Conservation (phyloP, 352 stramenopile species). For the Globisporangium takayamanum region DNA sequence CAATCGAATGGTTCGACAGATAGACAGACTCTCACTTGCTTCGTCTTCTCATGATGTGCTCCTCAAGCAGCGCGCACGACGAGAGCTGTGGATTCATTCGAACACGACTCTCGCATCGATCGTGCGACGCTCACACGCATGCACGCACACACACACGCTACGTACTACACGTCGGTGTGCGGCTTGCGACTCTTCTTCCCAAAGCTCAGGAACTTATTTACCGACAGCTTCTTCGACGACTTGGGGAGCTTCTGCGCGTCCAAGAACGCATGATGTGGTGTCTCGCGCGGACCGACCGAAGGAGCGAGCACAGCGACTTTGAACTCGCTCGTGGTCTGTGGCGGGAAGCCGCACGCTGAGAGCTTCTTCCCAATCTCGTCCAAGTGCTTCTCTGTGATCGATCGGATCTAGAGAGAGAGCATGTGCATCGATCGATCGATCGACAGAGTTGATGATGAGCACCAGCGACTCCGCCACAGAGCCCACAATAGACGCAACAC, state of each 20-base stretch:
- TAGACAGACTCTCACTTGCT: no score
- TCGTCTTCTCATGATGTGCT: no score
- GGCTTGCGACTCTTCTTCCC: conserved; percentile 49
- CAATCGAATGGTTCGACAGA: no score
- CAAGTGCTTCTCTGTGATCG: conserved; percentile 67
- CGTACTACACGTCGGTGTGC: conserved; percentile 17
- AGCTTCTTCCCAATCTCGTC: conserved; percentile 67
- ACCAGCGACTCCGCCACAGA: no score
- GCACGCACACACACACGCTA: not conserved
- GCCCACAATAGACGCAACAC: not conserved
- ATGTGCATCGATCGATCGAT: not conserved
- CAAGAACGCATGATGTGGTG: conserved; percentile 15
- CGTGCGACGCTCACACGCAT: no score
- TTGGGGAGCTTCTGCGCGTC: conserved; percentile 41
- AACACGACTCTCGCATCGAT: no score
- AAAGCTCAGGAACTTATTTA: conserved; percentile 74
- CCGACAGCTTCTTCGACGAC: conserved; percentile 54
- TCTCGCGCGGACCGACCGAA: conserved; percentile 5
- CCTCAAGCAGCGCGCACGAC: no score
- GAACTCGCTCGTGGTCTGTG: conserved; percentile 44
- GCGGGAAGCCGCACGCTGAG: conserved; percentile 27
- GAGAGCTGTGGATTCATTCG: no score
- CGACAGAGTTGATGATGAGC: not conserved
- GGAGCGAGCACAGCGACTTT: conserved; percentile 37
- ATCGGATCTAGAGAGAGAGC: conserved; percentile 37